Base-by-base conservation (phyloP, 495 filamentous ascomycete genomes). In the Penicillium macrosclerotiorum region DNA sequence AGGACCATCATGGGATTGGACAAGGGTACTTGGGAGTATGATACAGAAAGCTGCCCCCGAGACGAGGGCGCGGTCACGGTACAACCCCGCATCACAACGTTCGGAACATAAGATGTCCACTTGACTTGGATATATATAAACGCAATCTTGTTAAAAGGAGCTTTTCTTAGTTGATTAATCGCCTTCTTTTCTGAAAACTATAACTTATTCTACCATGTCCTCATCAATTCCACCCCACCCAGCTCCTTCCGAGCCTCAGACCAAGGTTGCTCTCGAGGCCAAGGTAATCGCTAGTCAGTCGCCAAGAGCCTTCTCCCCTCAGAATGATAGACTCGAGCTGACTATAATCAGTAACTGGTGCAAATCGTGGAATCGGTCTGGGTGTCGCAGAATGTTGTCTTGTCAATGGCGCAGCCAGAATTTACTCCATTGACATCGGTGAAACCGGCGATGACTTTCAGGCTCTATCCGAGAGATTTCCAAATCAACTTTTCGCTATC, bases 371-470 rank as follows among this genome's bases (percentile, higher is more conserved):
- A 8, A 70, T 70, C 37, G 67, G 63, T 9, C 55, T 66, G 1
- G 64, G 63, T 7, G 58, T 72, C 41, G 66, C 66, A 22, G 68
- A 70, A 46, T 63, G 59, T 39, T 72, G 68, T 38, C 59, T 71
- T 12, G 47, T 57, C 37, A 75, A 73, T 33, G 54, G 53, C 12
- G 71, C 69, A 11, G 59, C 57, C 20, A 51, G 47, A 7, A 57
- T 75, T 25, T 69, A 69, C 57, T 71, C 67, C 14, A 59, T 73
- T 33, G 71, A 72, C 40, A 65, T 73, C 17, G 57, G 57, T 31
- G 67, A 71, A 8, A 55, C 64, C 2, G 62, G 63, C 4, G 64
- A 68, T 6, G 68, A 71, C 3, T 72, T 73, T 30, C 37, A 47
- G 2, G 54, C 51, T 1, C 26, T 75, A 2, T 55, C 54, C 20